Base-by-base conservation (phyloP, 441 rosid genomes). In the Arabidopsis lyrata region DNA sequence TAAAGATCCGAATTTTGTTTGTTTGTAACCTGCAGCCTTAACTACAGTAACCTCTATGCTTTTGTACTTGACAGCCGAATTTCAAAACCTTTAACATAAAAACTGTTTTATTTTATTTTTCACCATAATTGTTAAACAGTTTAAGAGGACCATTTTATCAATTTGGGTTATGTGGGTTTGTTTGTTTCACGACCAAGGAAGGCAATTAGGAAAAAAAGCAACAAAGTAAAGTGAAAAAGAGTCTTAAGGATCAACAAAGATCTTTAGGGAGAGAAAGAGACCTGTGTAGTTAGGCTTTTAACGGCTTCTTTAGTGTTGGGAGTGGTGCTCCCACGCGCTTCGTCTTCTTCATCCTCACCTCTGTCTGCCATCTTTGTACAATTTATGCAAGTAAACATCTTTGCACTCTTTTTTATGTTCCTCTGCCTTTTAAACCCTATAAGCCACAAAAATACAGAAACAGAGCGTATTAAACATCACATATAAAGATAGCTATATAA, bases 211-310 rank as follows among this genome's bases (percentile, higher is more conserved):
- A 44, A 44, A 68, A 68, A 55, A 41, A 70, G 44, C 63, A 72
- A 49, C 34, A 53, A 72, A 62, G 29, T 70, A 77, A 73, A 60
- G 75, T 45, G 52, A 45, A 49, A 55, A 78, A 61, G 56, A 63
- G 42, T 41, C 41, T 29, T 29, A 70, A n/a, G 56, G 69, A 56
- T 57, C 49, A 71, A 59, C 58, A 65, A 72, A 45, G 53, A 63
- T 50, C 48, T 62, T 68, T 64, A 55, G 63, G 48, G 12, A 57
- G 67, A 52, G 16, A 58, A 39, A 70, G 49, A 22, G 29, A 95
- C 99, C 98, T 95, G 99, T 39, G 97, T 63, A 65, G 99, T 95
- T 71, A 95, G 95, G 96, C 96, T 90, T 86, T 91, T 95, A 90
- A 93, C 99, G 85, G 98, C 94, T 79, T 95, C 99, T 81, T 87